Evolutionary conservation across 2,329 filamentous ascomycete genomes (phyloP).

Genomic region (Curvularia eragrostidis): DNA sequence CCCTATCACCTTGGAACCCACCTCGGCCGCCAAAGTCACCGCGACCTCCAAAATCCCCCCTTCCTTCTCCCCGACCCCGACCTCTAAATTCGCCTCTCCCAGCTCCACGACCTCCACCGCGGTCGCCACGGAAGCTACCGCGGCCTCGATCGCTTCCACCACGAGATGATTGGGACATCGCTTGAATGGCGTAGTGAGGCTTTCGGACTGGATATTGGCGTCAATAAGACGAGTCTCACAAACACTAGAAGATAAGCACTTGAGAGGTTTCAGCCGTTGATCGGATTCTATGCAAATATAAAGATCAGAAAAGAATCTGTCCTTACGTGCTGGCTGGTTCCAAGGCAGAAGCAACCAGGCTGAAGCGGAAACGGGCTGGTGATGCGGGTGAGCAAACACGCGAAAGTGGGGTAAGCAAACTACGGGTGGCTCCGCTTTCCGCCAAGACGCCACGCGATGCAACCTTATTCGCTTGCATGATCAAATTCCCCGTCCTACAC

Average conservation of each 20-base stretch:
- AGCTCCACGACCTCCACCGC: constrained; percentile 7
- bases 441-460: neutral
- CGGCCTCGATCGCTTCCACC: constrained; percentile 15
- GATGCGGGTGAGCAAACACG: neutral
- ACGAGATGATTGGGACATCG: constrained; percentile 11
- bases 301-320: neutral
- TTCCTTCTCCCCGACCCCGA: constrained; percentile 6
- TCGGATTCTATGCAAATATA: neutral
- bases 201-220: constrained; percentile 5
- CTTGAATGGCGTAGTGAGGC: constrained; percentile 14
- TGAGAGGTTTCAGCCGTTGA: neutral
- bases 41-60: constrained; percentile 2
- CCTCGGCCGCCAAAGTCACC: constrained; percentile 4
- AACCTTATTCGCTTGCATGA: neutral
- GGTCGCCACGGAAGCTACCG: constrained; percentile 3
- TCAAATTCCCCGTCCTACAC: neutral
- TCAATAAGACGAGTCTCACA: neutral
- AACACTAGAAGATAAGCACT: neutral
- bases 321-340: neutral
- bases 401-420: constrained; percentile 11
- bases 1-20: neutral
- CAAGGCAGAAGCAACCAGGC: neutral
- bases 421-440: neutral
- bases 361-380: neutral
- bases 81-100: constrained; percentile 9